Percentiles rank a stretch among this genome's conserved stretches.
phyloP scores from a whole-genome alignment of 345 rosid species.

The Orychophragmus violaceus region DNA sequence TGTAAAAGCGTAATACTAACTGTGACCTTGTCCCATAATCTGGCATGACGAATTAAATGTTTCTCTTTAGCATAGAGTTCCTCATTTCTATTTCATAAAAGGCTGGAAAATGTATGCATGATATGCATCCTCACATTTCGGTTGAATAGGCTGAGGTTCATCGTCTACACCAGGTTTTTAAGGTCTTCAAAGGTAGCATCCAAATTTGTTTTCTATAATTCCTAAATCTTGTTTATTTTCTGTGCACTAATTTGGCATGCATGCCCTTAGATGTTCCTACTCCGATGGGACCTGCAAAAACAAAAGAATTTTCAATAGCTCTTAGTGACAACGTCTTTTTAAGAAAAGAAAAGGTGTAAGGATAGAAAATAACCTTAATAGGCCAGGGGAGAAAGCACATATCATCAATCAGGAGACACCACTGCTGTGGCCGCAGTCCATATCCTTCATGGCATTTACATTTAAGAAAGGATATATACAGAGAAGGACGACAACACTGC shows the following conservation, averaged over 20 bases:
- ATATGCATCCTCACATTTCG: conserved; percentile 98
- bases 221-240: conserved; percentile 97
- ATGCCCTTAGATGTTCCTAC: conserved; percentile 97
- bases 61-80: background rate
- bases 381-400: conserved; percentile 99
- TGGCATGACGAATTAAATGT: background rate
- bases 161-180: conserved; percentile 99
- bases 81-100: background rate
- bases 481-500: conserved; percentile 97
- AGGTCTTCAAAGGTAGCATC: conserved; percentile 99
- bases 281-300: conserved; percentile 81
- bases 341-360: background rate
- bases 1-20: background rate
- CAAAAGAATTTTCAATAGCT: conserved; percentile 7
- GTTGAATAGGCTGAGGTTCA: conserved; percentile 93
- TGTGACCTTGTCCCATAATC: conserved; percentile 1
- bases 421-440: conserved; percentile 99
- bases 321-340: background rate
- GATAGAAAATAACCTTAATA: conserved; percentile 64
- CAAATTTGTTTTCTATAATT: conserved; percentile 96
- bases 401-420: conserved; percentile 99
- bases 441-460: conserved; percentile 97
- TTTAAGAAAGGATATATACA: conserved; percentile 98
- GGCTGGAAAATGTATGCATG: conserved; percentile 47
- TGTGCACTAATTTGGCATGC: conserved; percentile 99